Base-by-base conservation (phyloP, 805 yeast genomes). In the Candida alai region DNA sequence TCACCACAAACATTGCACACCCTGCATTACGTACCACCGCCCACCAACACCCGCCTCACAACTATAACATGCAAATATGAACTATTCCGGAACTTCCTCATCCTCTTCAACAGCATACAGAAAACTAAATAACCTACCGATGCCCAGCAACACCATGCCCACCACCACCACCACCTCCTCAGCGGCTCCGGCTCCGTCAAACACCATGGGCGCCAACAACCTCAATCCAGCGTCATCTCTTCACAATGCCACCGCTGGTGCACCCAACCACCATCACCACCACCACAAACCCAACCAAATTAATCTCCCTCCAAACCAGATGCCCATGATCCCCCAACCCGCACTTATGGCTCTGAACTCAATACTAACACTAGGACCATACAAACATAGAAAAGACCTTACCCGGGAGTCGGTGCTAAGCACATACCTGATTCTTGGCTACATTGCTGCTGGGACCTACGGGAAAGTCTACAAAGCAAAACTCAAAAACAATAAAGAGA, bases 391-490 rank as follows among this genome's bases (percentile, higher is more conserved):
- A 25, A 81, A 39, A 64, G 96, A 87, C 52, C 57, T 72, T 17
- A 60, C 74, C 10, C 62, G 96, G 34, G 70, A 76, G 19, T 78
- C 84, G 2, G 96, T 93, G 3, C 62, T 87, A n/a, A 80, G 82
- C 34, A 83, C 81, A 47, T 93, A 89, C 59, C 89, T 83, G 42
- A 82, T 93, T 40, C 61, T 88, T 12, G 98, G 98, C 0, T 93
- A 93, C 58, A 93, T 93, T 39, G 98, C 98, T 1, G 96, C 98
- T 0, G 98, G 98, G 24, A 93, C 98, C 0, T 93, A 93, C 58
- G 98, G 98, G 38, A 76, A 87, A 39, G 96, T 87, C 15, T 93
- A 88, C 65, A 90, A 93, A 54, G 97, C 97, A 6, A 74, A 74
- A 41, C 70, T 79, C 6, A 54, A 58, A 45, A 41, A 55, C 14